Percentiles rank a stretch among this genome's conserved stretches.
These are phyloP conservation scores for Kodamaea sp. DNA, from an alignment of 1,139 yeast genomes.

Conservation along the genomic window DNA sequence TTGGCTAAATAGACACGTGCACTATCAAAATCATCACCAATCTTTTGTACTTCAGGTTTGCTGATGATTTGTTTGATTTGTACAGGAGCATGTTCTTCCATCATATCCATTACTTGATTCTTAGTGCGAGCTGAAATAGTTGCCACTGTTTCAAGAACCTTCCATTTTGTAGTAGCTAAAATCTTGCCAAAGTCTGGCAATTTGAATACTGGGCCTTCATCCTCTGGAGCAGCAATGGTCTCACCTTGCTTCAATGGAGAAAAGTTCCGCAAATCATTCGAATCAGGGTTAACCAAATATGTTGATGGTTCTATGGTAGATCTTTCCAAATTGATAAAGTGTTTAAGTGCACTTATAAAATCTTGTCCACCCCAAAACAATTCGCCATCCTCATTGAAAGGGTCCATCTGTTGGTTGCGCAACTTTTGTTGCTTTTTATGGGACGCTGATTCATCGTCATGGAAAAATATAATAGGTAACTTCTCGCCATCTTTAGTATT, in stretches of 20 bases:
- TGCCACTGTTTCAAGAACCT: slow-evolving; percentile 78
- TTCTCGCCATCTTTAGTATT: slow-evolving; percentile 68
- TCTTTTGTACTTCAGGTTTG: slow-evolving; percentile 74
- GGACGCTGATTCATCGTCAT: slow-evolving; percentile 81
- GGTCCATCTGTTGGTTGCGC: slow-evolving; percentile 65
- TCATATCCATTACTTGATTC: slow-evolving; percentile 53
- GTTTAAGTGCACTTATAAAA: slow-evolving; percentile 53
- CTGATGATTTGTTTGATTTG: slow-evolving; percentile 60
- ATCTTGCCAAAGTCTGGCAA: slow-evolving; percentile 45
- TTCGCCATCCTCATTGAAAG: slow-evolving; percentile 61
- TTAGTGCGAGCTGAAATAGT: slow-evolving; percentile 70
- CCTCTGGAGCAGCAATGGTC: slow-evolving; percentile 5
- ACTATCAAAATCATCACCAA: slow-evolving; percentile 89
- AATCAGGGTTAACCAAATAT: slow-evolving; percentile 73
- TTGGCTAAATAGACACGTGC: slow-evolving; percentile 90
- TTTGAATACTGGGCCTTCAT: slow-evolving; percentile 17
- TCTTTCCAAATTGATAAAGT: slow-evolving; percentile 58
- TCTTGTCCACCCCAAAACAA: slow-evolving; percentile 92
- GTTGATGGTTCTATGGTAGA: slow-evolving; percentile 72
- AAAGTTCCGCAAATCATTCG: slow-evolving; percentile 74
- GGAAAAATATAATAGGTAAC: slow-evolving; percentile 83
- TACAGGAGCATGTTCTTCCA: slow-evolving; percentile 65
- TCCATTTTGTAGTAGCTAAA: slow-evolving; percentile 78
- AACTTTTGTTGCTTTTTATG: slow-evolving; percentile 58
- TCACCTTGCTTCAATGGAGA: slow-evolving; percentile 46